Base-by-base conservation (phyloP, 371 early-diverging fungal genomes). In the Syncephalastrum contaminatum region DNA sequence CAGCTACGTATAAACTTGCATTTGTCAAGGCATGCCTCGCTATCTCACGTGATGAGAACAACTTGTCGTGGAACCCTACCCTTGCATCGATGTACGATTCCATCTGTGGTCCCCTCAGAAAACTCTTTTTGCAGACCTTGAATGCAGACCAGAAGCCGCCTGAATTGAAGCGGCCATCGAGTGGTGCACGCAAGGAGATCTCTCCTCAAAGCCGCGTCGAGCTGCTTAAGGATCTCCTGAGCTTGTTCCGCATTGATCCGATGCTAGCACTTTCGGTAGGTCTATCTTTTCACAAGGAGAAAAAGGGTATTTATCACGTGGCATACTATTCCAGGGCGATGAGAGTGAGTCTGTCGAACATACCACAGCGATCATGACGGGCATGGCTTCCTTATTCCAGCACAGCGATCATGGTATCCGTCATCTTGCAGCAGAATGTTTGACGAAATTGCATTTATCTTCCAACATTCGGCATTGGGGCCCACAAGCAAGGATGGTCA, bases 1-100 rank as follows among this genome's bases (percentile, higher is more conserved):
- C 90, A 0, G 80, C 75, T n/a, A 59, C 78, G 10, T 89, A 83
- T 58, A 85, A 86, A 53, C 67, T 88, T 3, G 87, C 90, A 0
- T 67, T 92, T 27, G 89, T 88, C 16, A 88, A 83, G 45, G 80
- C 86, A n/a, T 89, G 88, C 58, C 83, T 84, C 47, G 77, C 72
- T n/a, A 77, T 94, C 52, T 86, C 85, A 1, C 80, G 78, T 7
- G 90, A 91, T 53, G 86, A 83, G 47, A 75, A 74, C 21, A 64
- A 66, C 25, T 59, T 89, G 15, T 79, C 88, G 2, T 90, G 89
- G 90, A 88, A 89, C 54, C 90, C 92, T 1, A 67, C 80, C 0
- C 72, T 91, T 2, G 70, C 82, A 2, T 70, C 70, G 13, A 75
- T 92, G 36, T 88, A 88, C 58, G 69, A 81, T 2, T 73, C 82